Conservation (phyloP, 805 yeast species). For the Saccharomycopsis synnaedendra region DNA sequence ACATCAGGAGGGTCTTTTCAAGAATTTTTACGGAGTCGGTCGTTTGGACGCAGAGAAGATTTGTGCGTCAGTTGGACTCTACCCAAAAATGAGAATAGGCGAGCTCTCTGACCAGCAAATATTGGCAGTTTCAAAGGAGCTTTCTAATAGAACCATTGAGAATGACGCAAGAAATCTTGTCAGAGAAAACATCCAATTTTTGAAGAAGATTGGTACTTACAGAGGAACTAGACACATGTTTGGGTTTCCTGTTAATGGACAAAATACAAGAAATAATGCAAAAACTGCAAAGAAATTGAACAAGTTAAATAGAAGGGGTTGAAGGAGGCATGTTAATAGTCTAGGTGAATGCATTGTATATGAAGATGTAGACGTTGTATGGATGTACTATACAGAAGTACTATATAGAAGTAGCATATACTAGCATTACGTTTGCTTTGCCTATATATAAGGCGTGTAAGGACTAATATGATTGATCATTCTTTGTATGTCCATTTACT, state of each 20-base stretch:
- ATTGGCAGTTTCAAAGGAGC: conserved; percentile 77
- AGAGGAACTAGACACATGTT: conserved; percentile 83
- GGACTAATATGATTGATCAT: too few species aligned
- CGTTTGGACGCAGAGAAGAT: conserved; percentile 54
- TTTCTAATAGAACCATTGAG: conserved; percentile 74
- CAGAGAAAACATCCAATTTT: conserved; percentile 65
- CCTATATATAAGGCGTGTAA: too few species aligned
- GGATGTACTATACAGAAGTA: too few species aligned
- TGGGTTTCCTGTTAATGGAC: conserved; percentile 80
- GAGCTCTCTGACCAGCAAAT: conserved; percentile 83
- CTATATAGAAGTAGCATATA: too few species aligned
- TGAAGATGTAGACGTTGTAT: too few species aligned
- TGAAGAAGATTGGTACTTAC: conserved; percentile 74
- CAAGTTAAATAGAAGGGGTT: conserved; percentile 52
- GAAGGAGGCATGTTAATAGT: not conserved
- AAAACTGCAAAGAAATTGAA: conserved; percentile 82
- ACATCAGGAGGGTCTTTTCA: conserved; percentile 50
- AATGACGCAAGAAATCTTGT: conserved; percentile 66
- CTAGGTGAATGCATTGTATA: too few species aligned
- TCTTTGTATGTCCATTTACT: too few species aligned
- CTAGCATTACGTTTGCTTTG: too few species aligned
- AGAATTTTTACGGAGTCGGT: conserved; percentile 86
- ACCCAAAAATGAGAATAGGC: conserved; percentile 90
- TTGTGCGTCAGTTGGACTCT: conserved; percentile 82
- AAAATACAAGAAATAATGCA: conserved; percentile 85